Conservation (phyloP, 176 grass and related monocot genomes). For the Puya raimondii region DNA sequence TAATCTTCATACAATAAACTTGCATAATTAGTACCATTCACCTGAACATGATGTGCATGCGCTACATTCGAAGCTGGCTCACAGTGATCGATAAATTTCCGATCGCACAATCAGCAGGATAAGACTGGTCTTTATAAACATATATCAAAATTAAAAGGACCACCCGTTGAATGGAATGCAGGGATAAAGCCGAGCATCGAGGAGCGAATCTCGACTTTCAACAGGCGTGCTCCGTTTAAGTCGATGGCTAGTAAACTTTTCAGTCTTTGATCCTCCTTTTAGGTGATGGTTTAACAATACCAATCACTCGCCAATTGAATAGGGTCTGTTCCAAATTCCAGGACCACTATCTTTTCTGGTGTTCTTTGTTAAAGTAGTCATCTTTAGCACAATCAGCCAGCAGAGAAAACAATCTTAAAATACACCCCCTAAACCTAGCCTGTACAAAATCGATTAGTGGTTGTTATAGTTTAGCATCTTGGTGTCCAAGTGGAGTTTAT, state of each 20-base stretch:
- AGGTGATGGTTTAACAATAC: slow-evolving; percentile 1
- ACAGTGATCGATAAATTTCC: background rate
- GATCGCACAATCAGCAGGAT: background rate
- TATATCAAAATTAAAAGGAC: background rate
- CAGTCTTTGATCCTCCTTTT: background rate
- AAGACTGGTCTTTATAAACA: background rate
- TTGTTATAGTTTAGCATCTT: background rate
- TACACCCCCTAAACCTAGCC: background rate
- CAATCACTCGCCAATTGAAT: background rate
- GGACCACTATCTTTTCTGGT: slow-evolving; percentile 14
- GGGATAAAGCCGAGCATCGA: slow-evolving; percentile 1
- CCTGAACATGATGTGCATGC: background rate
- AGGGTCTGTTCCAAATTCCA: background rate
- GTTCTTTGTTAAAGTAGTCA: background rate
- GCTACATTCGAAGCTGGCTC: background rate
- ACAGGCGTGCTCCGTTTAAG: background rate
- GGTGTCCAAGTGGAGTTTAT: background rate
- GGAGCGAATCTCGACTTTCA: background rate
- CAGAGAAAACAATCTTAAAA: background rate
- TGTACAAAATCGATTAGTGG: background rate
- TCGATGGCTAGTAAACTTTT: background rate
- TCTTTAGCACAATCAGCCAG: background rate
- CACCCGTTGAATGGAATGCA: background rate
- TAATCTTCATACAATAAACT: too few relatives aligned
- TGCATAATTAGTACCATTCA: too few relatives aligned